Percentiles rank a stretch among this genome's conserved stretches.
Evolutionary conservation across 148 eudicot genomes (phyloP).

Genomic region (Heliosperma pusillum): DNA sequence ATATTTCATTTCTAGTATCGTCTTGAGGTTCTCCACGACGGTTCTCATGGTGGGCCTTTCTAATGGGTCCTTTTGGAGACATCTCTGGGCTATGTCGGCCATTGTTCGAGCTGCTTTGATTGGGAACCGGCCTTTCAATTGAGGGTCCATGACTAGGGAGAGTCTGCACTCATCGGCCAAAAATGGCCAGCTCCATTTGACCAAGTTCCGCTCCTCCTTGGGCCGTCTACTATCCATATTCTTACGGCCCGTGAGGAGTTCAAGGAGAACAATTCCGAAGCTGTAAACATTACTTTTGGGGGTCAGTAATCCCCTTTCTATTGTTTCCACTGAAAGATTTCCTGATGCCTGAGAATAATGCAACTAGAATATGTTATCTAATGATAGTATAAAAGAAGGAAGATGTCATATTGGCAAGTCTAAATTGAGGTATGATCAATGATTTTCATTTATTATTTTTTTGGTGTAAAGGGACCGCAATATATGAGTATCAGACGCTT

Average conservation of each 20-base stretch:
- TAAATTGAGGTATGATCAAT: neutral
- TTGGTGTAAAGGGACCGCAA: neutral
- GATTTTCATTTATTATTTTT: no score
- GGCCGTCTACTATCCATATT: slow-evolving; percentile 64
- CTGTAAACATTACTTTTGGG: slow-evolving; percentile 96
- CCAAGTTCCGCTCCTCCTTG: slow-evolving; percentile 85
- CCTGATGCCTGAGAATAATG: slow-evolving; percentile 56
- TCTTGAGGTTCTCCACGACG: slow-evolving; percentile 54
- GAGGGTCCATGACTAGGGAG: slow-evolving; percentile 87
- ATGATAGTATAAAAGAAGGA: neutral
- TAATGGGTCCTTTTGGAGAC: slow-evolving; percentile 89
- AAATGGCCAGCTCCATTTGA: slow-evolving; percentile 88
- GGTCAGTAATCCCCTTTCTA: slow-evolving; percentile 77
- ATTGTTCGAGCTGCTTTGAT: slow-evolving; percentile 74
- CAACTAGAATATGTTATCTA: neutral
- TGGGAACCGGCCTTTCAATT: slow-evolving; percentile 80
- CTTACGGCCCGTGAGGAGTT: slow-evolving; percentile 84
- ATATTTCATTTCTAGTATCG: slow-evolving; percentile 71
- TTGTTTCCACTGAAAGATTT: slow-evolving; percentile 72
- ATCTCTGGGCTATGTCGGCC: slow-evolving; percentile 82
- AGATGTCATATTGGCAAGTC: neutral
- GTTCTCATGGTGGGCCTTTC: slow-evolving; percentile 96
- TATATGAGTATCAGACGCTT: neutral
- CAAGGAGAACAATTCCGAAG: slow-evolving; percentile 84
- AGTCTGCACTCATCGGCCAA: slow-evolving; percentile 76